Percentiles rank a stretch among this genome's conserved stretches.
Conservation (phyloP, 1,284 basidiomycete genomes). For the Microbotryum violaceum region DNA sequence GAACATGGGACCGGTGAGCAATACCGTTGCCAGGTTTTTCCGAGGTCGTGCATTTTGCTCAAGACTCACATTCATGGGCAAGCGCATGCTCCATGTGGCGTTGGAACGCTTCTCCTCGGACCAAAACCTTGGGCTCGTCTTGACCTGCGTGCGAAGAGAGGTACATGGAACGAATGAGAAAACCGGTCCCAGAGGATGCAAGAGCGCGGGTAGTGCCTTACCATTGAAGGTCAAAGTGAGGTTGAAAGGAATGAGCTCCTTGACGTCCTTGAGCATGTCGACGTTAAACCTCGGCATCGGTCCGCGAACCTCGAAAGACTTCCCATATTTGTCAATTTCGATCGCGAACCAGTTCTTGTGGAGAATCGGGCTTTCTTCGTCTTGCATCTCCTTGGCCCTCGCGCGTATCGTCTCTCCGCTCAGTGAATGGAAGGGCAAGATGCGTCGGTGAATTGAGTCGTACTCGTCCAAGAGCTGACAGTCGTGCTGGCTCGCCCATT, state of each 20-base stretch:
- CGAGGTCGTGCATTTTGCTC: no score
- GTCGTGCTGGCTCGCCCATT: constrained; percentile 11
- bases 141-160: constrained; percentile 1
- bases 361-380: neutral
- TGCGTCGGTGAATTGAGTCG: constrained; percentile 21
- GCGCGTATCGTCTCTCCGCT: constrained; percentile 7
- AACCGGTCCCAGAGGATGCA: no score
- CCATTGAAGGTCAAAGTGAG: constrained; percentile 25
- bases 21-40: no score
- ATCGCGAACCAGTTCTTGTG: neutral
- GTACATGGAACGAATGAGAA: no score
- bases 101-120: constrained; percentile 24
- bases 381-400: constrained; percentile 1
- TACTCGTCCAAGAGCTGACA: constrained; percentile 29
- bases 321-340: neutral
- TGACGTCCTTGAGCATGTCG: constrained; percentile 7
- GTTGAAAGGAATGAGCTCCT: constrained; percentile 13
- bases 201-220: no score
- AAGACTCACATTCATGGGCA: constrained; percentile 14
- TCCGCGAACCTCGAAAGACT: neutral
- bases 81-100: constrained; percentile 6
- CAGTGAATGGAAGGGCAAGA: constrained; percentile 20
- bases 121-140: constrained; percentile 22
- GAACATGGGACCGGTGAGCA: no score
- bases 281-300: neutral